phyloP scores from a whole-genome alignment of 1,284 basidiomycete species.

The Cryptococcus neoformans region DNA sequence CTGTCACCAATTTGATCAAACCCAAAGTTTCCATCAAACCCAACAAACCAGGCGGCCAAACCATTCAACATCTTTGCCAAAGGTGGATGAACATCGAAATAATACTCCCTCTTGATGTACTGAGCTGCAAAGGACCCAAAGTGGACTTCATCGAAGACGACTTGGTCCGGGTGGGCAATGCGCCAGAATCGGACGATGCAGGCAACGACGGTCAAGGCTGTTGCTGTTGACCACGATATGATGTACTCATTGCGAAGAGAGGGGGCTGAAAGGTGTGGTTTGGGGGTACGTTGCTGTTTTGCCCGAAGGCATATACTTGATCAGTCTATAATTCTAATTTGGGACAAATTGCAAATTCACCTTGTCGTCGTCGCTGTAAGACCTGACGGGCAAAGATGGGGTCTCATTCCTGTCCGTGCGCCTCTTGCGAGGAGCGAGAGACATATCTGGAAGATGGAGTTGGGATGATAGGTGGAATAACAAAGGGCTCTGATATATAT shows the following conservation, averaged over 20 bases:
- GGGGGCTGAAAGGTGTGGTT: constrained; percentile 9
- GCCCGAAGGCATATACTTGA: background rate
- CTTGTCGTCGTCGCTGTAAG: constrained; percentile 24
- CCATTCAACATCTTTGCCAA: constrained; percentile 91
- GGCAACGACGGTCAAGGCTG: constrained; percentile 63
- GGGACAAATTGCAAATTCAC: constrained; percentile 6
- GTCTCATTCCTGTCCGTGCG: constrained; percentile 16
- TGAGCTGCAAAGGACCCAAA: constrained; percentile 87
- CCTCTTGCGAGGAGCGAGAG: constrained; percentile 20
- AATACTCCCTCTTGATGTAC: constrained; percentile 88
- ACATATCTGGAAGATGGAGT: constrained; percentile 1
- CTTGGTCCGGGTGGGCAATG: constrained; percentile 89
- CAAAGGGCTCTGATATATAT: background rate
- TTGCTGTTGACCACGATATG: constrained; percentile 30
- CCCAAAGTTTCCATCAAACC: constrained; percentile 89
- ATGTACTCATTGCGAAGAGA: constrained; percentile 28
- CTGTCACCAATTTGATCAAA: constrained; percentile 96
- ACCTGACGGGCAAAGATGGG: constrained; percentile 16
- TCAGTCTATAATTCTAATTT: background rate
- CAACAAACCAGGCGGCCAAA: constrained; percentile 91
- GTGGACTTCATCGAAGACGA: constrained; percentile 97
- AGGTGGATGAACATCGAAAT: constrained; percentile 99
- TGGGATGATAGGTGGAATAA: constrained; percentile 9
- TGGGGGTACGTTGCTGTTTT: constrained; percentile 16
- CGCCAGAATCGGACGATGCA: constrained; percentile 85